phyloP scores from a whole-genome alignment of 352 stramenopile species.

The Phytophthora crassamura region DNA sequence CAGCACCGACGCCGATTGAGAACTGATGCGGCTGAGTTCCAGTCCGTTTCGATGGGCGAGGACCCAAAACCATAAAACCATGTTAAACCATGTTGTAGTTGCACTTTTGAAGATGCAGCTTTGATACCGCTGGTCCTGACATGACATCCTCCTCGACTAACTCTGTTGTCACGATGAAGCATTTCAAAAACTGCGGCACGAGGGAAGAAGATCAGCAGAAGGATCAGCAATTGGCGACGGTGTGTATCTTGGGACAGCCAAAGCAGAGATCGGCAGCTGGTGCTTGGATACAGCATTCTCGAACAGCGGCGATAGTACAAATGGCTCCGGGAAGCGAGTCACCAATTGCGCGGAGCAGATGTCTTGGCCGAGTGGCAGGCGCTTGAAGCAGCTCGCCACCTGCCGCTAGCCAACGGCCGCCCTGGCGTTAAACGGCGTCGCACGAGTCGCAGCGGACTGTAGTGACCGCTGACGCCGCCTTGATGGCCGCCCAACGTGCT shows the following conservation, averaged over 20 bases:
- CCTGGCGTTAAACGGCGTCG: constrained; percentile 7
- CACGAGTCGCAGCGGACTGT: constrained; percentile 1
- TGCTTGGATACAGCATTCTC: constrained; percentile 23
- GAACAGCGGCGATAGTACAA: background rate
- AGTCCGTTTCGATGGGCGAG: too few relatives aligned
- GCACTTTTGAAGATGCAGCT: too few relatives aligned
- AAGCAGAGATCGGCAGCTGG: constrained; percentile 16
- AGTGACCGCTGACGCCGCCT: background rate
- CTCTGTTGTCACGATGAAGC: background rate
- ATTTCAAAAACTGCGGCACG: background rate
- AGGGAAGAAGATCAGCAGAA: background rate
- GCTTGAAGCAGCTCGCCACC: background rate
- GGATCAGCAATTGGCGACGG: constrained; percentile 7
- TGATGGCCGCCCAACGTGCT: background rate
- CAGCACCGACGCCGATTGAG: background rate
- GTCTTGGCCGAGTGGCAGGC: background rate
- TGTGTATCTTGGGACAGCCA: constrained; percentile 31
- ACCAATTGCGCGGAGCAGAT: background rate
- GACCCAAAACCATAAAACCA: too few relatives aligned
- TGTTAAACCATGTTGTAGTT: too few relatives aligned
- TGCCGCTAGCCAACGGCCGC: constrained; percentile 5
- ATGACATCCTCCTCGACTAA: too few relatives aligned
- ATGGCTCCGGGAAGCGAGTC: constrained; percentile 5
- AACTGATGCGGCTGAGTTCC: too few relatives aligned
- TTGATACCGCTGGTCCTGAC: too few relatives aligned